Base-by-base conservation (phyloP, 148 eudicot genomes). In the Salicornia ramosissima region DNA sequence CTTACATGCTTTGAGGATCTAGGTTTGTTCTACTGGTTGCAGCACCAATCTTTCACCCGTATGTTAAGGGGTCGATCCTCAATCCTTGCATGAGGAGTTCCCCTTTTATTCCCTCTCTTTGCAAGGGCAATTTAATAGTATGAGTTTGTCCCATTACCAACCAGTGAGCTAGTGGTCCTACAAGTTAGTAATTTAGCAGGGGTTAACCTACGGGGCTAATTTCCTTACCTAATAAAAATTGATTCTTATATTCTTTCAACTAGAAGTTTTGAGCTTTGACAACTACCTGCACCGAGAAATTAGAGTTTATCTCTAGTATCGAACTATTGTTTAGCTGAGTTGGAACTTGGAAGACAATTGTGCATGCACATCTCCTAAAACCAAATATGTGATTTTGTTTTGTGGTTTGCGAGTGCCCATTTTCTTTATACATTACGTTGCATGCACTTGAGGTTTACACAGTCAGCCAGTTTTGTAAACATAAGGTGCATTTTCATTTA, bases 401-500 rank as follows among this genome's bases (percentile, higher is more conserved):
- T 25, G 67, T 61, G 46, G 26, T 61, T 60, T 31, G 36, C 3
- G 26, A 60, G 5, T 26, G 9, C 30, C 59, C 11, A 54, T 54
- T 24, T 54, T 4, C 55, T 3, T 11, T 26, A 11, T 2, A 56
- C 12, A 15, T 56, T 14, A 14, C 30, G 31, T 40, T 63, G 30
- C n/a, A 45, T 63, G 30, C 3, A 43, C 29, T 36, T 39, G 15
- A 39, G 30, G 67, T 30, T 42, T 42, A 1, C 50, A 42, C 40
- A 26, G 6, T 63, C 30, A 40, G 29, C 31, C 30, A 40, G 29
- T n/a, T 24, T 39, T 6, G 14, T 13, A 63, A 22, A 39, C 67
- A 40, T 45, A 22, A 30, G 31, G 24, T 63, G 67, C 50, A 63
- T 39, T n/a, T 63, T 40, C 67, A 63, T 40, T 63, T 63, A 63